These are phyloP conservation scores for Paramarasmius palmivorus DNA, from an alignment of 1,284 basidiomycete species.

Conservation along the genomic window DNA sequence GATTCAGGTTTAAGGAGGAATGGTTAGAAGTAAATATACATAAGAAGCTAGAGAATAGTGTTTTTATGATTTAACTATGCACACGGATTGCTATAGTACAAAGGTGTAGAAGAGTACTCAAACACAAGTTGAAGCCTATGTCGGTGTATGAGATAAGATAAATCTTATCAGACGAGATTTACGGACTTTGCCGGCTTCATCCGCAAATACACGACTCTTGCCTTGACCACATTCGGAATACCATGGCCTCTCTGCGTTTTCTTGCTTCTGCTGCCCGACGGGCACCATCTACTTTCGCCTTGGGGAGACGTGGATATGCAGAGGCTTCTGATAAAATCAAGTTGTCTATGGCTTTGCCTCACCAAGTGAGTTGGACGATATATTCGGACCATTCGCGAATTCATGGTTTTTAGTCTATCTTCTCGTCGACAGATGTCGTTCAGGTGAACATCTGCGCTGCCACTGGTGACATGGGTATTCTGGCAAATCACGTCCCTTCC, in stretches of 20 bases:
- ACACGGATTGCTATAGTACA: too few species aligned
- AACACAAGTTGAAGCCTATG: neutral
- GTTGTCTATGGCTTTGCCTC: conserved; percentile 89
- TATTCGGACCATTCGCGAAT: conserved; percentile 8
- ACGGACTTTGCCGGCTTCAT: conserved; percentile 30
- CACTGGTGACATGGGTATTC: conserved; percentile 98
- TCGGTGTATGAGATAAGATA: neutral
- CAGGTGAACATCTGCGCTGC: conserved; percentile 94
- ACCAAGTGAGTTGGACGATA: conserved; percentile 68
- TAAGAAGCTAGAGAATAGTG: neutral
- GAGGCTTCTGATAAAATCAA: conserved; percentile 86
- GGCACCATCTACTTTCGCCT: conserved; percentile 49
- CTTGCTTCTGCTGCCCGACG: conserved; percentile 64
- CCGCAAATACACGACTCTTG: conserved; percentile 40
- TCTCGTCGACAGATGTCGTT: conserved; percentile 83
- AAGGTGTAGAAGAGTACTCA: too few species aligned
- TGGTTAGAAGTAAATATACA: too few species aligned
- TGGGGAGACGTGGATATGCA: conserved; percentile 82
- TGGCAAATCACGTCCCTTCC: conserved; percentile 94
- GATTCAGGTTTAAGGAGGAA: conserved; percentile 29
- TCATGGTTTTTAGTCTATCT: conserved; percentile 67
- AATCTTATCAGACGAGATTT: neutral
- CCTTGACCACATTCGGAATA: conserved; percentile 24
- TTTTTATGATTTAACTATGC: neutral
- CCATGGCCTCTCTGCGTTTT: conserved; percentile 77